Percentiles rank a stretch among this genome's conserved stretches.
Conservation (phyloP, 2,329 filamentous ascomycete species). For the Catunica adiposa region DNA sequence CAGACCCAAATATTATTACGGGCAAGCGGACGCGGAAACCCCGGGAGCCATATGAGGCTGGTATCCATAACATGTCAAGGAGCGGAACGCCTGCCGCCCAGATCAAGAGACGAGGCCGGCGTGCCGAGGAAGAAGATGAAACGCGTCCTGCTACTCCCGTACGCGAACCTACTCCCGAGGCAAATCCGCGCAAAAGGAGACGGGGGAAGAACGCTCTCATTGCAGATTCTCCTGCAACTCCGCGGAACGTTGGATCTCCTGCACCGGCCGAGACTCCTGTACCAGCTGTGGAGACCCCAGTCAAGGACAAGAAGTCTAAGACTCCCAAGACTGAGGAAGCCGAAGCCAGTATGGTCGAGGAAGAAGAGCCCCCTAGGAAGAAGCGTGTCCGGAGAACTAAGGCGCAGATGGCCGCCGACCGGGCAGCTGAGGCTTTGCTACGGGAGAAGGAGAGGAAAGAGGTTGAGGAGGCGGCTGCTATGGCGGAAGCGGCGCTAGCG, state of each 20-base stretch:
- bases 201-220: constrained; percentile 8
- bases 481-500: neutral
- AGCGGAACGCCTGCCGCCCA: constrained; percentile 31
- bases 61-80: constrained; percentile 27
- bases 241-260: neutral
- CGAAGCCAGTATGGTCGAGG: constrained; percentile 17
- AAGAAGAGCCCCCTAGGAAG: constrained; percentile 24
- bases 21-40: constrained; percentile 39
- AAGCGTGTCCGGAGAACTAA: constrained; percentile 10
- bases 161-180: constrained; percentile 1
- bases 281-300: constrained; percentile 28
- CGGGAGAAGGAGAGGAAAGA: neutral
- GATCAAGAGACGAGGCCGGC: constrained; percentile 17
- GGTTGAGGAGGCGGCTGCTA: neutral
- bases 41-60: constrained; percentile 33
- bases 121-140: constrained; percentile 21
- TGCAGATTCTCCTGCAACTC: neutral
- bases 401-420: constrained; percentile 9
- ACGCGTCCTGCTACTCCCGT: constrained; percentile 21
- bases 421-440: constrained; percentile 8
- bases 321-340: neutral
- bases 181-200: constrained; percentile 11
- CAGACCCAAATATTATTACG: constrained; percentile 28
- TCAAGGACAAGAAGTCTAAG: constrained; percentile 15
- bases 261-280: constrained; percentile 20